Evolutionary conservation across 768 basidiomycete species (phyloP).

Genomic region (Pisolithus orientalis): DNA sequence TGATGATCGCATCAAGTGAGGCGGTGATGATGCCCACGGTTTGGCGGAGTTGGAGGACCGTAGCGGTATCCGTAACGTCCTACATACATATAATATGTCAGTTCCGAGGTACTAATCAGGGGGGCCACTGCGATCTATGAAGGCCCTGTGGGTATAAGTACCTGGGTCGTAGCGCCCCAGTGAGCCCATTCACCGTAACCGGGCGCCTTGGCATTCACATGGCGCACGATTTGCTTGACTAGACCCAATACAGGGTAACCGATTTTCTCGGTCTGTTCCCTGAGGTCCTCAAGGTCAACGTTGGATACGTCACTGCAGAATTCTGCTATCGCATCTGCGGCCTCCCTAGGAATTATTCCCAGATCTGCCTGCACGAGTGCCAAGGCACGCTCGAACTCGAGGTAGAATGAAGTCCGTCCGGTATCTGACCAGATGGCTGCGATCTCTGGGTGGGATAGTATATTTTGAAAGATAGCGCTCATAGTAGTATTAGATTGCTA

Average conservation of each 20-base stretch:
- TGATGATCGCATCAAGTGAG: constrained; percentile 25
- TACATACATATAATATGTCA: constrained; percentile 6
- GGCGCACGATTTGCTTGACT: constrained; percentile 37
- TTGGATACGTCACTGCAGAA: constrained; percentile 30
- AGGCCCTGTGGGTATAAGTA: constrained; percentile 4
- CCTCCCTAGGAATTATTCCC: constrained; percentile 33
- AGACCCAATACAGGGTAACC: constrained; percentile 41
- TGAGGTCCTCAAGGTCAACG: constrained; percentile 34
- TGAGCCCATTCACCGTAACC: constrained; percentile 43
- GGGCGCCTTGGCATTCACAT: constrained; percentile 26
- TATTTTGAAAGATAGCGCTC: constrained; percentile 29
- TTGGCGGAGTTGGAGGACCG: constrained; percentile 35
- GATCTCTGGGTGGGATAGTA: constrained; percentile 34
- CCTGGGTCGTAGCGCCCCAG: constrained; percentile 46
- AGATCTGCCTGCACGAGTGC: constrained; percentile 34
- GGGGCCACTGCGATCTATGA: not conserved
- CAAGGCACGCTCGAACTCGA: constrained; percentile 27
- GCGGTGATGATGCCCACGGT: constrained; percentile 31
- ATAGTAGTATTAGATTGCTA: too few species aligned
- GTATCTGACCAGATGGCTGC: constrained; percentile 38
- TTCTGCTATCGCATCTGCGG: constrained; percentile 29
- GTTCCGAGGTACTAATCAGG: not conserved
- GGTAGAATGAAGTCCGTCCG: constrained; percentile 18
- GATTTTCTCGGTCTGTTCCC: constrained; percentile 34
- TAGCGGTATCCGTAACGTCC: constrained; percentile 46